Percentiles rank a stretch among this genome's conserved stretches.
These are phyloP conservation scores for Clarireedia hainanense DNA, from an alignment of 2,329 filamentous ascomycete species.

Conservation along the genomic window DNA sequence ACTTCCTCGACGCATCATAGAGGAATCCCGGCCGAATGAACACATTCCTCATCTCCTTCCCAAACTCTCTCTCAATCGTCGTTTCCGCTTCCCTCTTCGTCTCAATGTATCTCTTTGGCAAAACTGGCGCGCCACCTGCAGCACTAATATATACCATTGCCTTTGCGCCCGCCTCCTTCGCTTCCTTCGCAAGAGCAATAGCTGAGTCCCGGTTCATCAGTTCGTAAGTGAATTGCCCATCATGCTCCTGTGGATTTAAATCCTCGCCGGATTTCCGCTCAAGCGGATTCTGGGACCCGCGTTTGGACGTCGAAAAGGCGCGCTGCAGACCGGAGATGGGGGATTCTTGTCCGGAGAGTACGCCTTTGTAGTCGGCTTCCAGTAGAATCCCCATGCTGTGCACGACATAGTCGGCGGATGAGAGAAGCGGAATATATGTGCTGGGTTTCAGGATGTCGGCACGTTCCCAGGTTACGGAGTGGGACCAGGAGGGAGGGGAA, in stretches of 20 bases:
- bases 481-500: conserved; percentile 70
- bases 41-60: conserved; percentile 65
- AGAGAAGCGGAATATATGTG: conserved; percentile 74
- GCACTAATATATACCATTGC: conserved; percentile 87
- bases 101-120: conserved; percentile 78
- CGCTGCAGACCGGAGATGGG: conserved; percentile 69
- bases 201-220: conserved; percentile 93
- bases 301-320: conserved; percentile 64
- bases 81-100: conserved; percentile 90
- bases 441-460: conserved; percentile 62
- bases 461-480: conserved; percentile 76
- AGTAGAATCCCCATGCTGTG: conserved; percentile 95
- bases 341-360: conserved; percentile 75
- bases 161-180: conserved; percentile 52
- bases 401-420: conserved; percentile 74
- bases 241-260: conserved; percentile 57
- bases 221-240: conserved; percentile 85
- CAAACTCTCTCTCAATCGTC: conserved; percentile 64
- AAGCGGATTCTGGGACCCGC: conserved; percentile 62
- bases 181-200: conserved; percentile 72
- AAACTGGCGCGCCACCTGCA: conserved; percentile 72
- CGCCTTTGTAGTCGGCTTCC: conserved; percentile 95
- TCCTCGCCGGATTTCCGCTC: conserved; percentile 50
- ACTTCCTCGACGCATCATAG: conserved; percentile 73
- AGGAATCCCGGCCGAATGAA: conserved; percentile 84